These are phyloP conservation scores for Escovopsis sp. DNA, from an alignment of 2,329 filamentous ascomycete species.

Conservation along the genomic window DNA sequence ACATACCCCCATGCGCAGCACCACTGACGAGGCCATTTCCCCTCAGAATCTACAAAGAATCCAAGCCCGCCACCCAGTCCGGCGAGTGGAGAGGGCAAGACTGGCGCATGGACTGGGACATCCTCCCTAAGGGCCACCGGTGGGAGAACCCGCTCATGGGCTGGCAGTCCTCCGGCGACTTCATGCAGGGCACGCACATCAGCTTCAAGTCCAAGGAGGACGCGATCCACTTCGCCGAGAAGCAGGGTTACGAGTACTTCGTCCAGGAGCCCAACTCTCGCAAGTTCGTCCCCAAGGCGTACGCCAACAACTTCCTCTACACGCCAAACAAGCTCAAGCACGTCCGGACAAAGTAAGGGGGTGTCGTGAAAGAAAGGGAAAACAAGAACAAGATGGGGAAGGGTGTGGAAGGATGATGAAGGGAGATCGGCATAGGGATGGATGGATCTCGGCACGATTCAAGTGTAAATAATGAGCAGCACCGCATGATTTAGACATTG, in stretches of 20 bases:
- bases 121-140: conserved; percentile 77
- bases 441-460: no score
- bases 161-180: conserved; percentile 91
- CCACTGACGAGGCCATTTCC: neutral
- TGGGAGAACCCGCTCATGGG: conserved; percentile 99
- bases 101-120: conserved; percentile 99
- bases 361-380: no score
- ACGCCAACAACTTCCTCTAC: conserved; percentile 93
- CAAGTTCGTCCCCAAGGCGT: conserved; percentile 77
- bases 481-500: no score
- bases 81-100: conserved; percentile 69
- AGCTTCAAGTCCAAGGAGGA: conserved; percentile 90
- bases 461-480: no score
- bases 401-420: no score
- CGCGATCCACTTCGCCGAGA: conserved; percentile 87
- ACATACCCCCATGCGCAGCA: no score
- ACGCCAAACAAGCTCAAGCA: conserved; percentile 75
- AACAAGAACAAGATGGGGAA: no score
- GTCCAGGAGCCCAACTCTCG: conserved; percentile 92
- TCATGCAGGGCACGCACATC: conserved; percentile 85
- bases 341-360: conserved; percentile 57
- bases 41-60: conserved; percentile 71
- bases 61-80: conserved; percentile 94
- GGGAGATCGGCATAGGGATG: no score
- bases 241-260: conserved; percentile 98